Evolutionary conservation across 2,329 filamentous ascomycete genomes (phyloP), one percentile per base, ranked within the genome.

Genomic region (Plectosphaerella cucumerina): DNA sequence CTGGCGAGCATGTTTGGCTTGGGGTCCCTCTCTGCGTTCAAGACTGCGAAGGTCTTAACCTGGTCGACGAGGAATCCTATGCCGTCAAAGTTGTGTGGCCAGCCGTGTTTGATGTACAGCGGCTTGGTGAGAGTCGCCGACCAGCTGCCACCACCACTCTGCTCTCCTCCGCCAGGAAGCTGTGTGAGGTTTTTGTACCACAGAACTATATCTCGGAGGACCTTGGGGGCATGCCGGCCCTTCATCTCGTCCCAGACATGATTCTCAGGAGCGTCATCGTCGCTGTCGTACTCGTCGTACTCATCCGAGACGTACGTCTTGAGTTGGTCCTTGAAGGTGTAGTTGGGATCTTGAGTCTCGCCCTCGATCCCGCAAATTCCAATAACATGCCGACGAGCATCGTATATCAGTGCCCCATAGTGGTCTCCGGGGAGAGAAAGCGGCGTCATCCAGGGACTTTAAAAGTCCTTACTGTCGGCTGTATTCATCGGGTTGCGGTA

Each of bases 351-450:
- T 46, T 42, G 55, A 22, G 35, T 53, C 3, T 33, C 53, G 44
- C 26, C 44, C 4, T 46, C 34, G 14, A 48, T 44, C 26, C 53
- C 51, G 12, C 52, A 50, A 10, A 64, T 56, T 22, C 60, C 60
- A n/a, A 65, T 61, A 9, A 41, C 37, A 42, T 67, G 58, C 23
- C 43, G 47, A 12, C 51, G 55, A 5, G 62, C 57, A 49, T 65
- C 58, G 43, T 67, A 66, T 3, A 66, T 48, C 10, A 66, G 54
- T 10, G 58, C 50, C n/a, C 53, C 54, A 14, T 51, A 15, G 41
- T 63, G 60, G 14, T 63, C 63, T 3, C 57, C 61, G 5, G 60
- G 18, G 26, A 41, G 23, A 1, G 59, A 62, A 62, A 26, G 23
- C 23, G 10, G 5, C 10, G 23, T 26, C 23, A 26, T 26, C 23